Evolutionary conservation across 805 yeast genomes (phyloP), one percentile per base, ranked within the genome.

Genomic region (Tetrapisispora fleetii): DNA sequence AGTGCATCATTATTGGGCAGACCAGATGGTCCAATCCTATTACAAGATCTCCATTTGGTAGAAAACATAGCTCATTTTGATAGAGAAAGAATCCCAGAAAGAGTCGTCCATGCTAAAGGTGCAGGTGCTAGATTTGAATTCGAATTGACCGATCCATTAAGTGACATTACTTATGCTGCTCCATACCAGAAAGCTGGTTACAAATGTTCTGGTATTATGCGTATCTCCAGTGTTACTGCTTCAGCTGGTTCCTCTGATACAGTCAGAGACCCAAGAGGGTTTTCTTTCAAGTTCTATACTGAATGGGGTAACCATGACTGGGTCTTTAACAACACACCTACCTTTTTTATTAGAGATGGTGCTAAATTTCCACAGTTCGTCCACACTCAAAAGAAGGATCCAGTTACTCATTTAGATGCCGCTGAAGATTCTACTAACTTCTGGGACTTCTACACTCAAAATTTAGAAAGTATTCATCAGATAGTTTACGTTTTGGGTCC

Each of bases 231-330:
- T 30, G 95, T 85, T 48, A 95, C 93, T 58, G 93, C 93, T 54
- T 95, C 86, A 68, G 67, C 72, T 48, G 95, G 93, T 43, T 77
- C 88, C 37, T 80, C 93, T 2, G 95, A 85, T 64, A 75, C 90
- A 40, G 87, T 85, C 27, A 79, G 95, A 72, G 95, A 85, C 67
- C 95, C 95, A 59, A 78, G 95, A 72, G 95, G 95, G 18, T 83
- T 84, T 62, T 76, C 93, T 46, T 78, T 81, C 59, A 85, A 86
- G 68, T 75, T 85, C 52, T 83, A 84, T 69, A 85, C 95, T 37
- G 85, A 85, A 62, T 86, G 85, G 69, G 93, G 95, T 59, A 82
- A 83, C 71, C 75, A 82, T 68, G 95, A 85, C 69, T 79, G 83
- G 71, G 95, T 85, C 24, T 83, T 81, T 71, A 86, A 85, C 75